These are phyloP conservation scores for Graphium sp. DNA, from an alignment of 2,329 filamentous ascomycete genomes.

Conservation along the genomic window DNA sequence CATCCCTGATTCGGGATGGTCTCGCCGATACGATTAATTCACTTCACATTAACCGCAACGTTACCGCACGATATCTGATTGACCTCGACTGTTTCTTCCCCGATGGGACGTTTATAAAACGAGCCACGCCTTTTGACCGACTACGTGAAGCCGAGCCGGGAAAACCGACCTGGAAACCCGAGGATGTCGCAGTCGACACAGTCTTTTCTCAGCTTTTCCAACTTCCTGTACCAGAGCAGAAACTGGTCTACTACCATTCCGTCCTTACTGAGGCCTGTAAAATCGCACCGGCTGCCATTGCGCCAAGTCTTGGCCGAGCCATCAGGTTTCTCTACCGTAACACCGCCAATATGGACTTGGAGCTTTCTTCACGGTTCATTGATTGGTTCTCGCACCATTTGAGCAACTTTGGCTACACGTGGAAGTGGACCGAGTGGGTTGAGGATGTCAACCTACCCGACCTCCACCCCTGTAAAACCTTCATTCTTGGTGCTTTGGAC, in stretches of 20 bases:
- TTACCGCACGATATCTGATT: conserved; percentile 75
- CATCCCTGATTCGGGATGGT: conserved; percentile 70
- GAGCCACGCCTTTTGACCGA: conserved; percentile 83
- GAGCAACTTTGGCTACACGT: conserved; percentile 97
- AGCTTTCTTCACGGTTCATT: conserved; percentile 72
- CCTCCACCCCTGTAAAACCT: conserved; percentile 78
- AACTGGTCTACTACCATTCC: conserved; percentile 91
- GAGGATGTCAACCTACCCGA: conserved; percentile 66
- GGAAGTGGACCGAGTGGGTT: conserved; percentile 98
- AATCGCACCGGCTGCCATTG: conserved; percentile 88
- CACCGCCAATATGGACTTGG: conserved; percentile 67
- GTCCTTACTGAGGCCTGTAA: conserved; percentile 93
- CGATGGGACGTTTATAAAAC: conserved; percentile 78
- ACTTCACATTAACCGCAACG: conserved; percentile 80
- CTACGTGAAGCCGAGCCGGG: conserved; percentile 51
- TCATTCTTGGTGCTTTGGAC: conserved; percentile 78
- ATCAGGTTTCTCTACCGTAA: conserved; percentile 85
- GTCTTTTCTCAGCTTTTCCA: conserved; percentile 92
- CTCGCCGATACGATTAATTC: conserved; percentile 88
- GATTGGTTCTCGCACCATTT: conserved; percentile 98
- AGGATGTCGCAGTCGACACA: conserved; percentile 93
- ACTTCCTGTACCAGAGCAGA: conserved; percentile 75
- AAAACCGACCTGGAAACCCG: conserved; percentile 82
- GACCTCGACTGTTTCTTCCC: conserved; percentile 93
- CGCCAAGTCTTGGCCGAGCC: conserved; percentile 79